Conservation (phyloP, 2,329 filamentous ascomycete species). For the Intubia oerlemansii region DNA sequence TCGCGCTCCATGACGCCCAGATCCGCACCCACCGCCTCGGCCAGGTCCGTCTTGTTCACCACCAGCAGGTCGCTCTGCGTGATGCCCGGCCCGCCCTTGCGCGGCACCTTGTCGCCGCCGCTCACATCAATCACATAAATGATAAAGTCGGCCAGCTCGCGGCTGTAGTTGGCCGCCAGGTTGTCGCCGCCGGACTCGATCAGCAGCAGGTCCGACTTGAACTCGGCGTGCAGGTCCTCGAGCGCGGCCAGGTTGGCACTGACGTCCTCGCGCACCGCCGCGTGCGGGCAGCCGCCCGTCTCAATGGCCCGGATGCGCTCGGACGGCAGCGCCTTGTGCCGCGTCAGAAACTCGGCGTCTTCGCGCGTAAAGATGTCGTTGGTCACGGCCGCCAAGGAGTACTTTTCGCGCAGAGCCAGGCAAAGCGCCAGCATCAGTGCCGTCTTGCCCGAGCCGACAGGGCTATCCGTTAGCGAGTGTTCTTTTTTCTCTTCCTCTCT, state of each 20-base stretch:
- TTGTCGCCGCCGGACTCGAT: slow-evolving; percentile 96
- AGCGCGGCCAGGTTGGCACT: slow-evolving; percentile 81
- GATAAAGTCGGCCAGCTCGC: slow-evolving; percentile 92
- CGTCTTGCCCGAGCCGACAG: slow-evolving; percentile 92
- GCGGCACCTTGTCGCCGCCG: slow-evolving; percentile 87
- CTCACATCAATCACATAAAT: slow-evolving; percentile 97
- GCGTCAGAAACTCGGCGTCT: slow-evolving; percentile 92
- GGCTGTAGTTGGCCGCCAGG: slow-evolving; percentile 85
- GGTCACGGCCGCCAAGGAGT: slow-evolving; percentile 84
- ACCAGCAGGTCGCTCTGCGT: slow-evolving; percentile 86
- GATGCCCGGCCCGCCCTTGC: slow-evolving; percentile 92
- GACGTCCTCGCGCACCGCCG: slow-evolving; percentile 93
- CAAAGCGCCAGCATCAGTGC: slow-evolving; percentile 91
- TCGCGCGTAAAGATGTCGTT: slow-evolving; percentile 99
- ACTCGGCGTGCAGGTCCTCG: slow-evolving; percentile 66
- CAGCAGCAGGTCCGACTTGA: slow-evolving; percentile 65
- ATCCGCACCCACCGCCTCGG: slow-evolving; percentile 77
- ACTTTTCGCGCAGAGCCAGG: slow-evolving; percentile 55
- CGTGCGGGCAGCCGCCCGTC: slow-evolving; percentile 91
- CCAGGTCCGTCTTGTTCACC: slow-evolving; percentile 94
- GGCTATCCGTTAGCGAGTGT: slow-evolving; percentile 28
- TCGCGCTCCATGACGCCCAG: slow-evolving; percentile 87
- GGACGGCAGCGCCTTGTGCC: slow-evolving; percentile 62
- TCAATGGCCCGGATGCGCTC: slow-evolving; percentile 85
- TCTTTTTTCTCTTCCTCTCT: neutral